These are phyloP conservation scores for Zygoascus biomembranicola DNA, from an alignment of 805 yeast genomes.

Conservation along the genomic window DNA sequence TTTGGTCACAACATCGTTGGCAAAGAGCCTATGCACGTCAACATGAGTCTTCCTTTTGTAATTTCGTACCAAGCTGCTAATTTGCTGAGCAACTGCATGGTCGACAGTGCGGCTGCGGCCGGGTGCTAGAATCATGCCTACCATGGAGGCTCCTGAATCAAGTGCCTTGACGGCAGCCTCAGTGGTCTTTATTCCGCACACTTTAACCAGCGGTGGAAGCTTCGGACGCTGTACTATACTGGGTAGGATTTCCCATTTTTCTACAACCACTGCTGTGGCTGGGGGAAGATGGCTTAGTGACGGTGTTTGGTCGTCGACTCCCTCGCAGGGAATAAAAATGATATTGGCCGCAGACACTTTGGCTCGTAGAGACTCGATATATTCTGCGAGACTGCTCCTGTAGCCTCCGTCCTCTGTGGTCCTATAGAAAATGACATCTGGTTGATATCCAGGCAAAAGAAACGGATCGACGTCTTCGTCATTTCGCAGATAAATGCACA, in stretches of 20 bases:
- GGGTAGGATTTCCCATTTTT: background rate
- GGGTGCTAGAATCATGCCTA: slow-evolving; percentile 88
- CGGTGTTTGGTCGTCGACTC: background rate
- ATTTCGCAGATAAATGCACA: background rate
- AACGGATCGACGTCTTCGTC: background rate
- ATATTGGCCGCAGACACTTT: background rate
- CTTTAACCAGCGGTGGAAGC: slow-evolving; percentile 47
- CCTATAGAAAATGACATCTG: background rate
- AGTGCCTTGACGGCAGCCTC: slow-evolving; percentile 70
- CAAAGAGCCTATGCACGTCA: background rate
- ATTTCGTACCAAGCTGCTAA: slow-evolving; percentile 31
- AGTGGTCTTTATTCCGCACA: slow-evolving; percentile 69
- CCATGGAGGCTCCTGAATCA: slow-evolving; percentile 58
- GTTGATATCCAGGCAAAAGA: background rate
- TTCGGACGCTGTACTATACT: background rate
- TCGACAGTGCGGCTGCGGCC: slow-evolving; percentile 63
- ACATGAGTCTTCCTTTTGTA: background rate
- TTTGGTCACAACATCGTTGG: background rate
- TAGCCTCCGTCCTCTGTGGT: background rate
- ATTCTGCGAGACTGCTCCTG: background rate
- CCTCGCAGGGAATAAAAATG: background rate
- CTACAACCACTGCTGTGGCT: slow-evolving; percentile 1
- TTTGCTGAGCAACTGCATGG: slow-evolving; percentile 36
- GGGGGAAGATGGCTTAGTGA: background rate
- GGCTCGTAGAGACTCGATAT: background rate